Evolutionary conservation across 495 filamentous ascomycete species (phyloP).

Genomic region (Daldinia decipiens): DNA sequence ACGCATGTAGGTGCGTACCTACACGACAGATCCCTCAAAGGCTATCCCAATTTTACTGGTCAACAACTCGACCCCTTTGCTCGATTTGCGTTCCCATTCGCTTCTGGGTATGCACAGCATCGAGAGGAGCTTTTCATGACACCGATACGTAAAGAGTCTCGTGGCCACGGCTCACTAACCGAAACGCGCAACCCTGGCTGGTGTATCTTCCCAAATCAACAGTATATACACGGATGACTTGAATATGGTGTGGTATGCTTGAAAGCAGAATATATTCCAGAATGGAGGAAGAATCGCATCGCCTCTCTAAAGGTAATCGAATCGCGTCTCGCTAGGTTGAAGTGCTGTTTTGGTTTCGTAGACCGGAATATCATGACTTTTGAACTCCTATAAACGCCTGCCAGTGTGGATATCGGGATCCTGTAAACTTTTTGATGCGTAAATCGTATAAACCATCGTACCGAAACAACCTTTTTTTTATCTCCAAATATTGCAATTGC

Average conservation of each 20-base stretch:
- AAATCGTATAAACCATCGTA: constrained; percentile 24
- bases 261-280: constrained; percentile 18
- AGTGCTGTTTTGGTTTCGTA: constrained; percentile 14
- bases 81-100: constrained; percentile 8
- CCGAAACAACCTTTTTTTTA: constrained; percentile 34
- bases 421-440: constrained; percentile 19
- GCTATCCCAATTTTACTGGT: constrained; percentile 8
- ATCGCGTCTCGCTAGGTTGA: constrained; percentile 11
- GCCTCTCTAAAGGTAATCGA: constrained; percentile 17
- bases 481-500: constrained; percentile 30
- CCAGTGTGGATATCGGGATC: constrained; percentile 30
- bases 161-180: constrained; percentile 3
- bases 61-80: constrained; percentile 5
- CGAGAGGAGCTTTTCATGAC: constrained; percentile 3
- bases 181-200: constrained; percentile 5
- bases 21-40: constrained; percentile 13
- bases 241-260: constrained; percentile 8
- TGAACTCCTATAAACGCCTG: constrained; percentile 34
- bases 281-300: constrained; percentile 10
- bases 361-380: constrained; percentile 29
- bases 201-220: constrained; percentile 21
- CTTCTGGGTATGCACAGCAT: constrained; percentile 20
- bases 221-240: constrained; percentile 13
- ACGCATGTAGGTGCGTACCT: constrained; percentile 3
- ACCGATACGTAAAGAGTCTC: not conserved